Percentiles rank a stretch among this genome's conserved stretches.
These are phyloP conservation scores for Aspergillus hancockii DNA, from an alignment of 495 filamentous ascomycete species.

Conservation along the genomic window DNA sequence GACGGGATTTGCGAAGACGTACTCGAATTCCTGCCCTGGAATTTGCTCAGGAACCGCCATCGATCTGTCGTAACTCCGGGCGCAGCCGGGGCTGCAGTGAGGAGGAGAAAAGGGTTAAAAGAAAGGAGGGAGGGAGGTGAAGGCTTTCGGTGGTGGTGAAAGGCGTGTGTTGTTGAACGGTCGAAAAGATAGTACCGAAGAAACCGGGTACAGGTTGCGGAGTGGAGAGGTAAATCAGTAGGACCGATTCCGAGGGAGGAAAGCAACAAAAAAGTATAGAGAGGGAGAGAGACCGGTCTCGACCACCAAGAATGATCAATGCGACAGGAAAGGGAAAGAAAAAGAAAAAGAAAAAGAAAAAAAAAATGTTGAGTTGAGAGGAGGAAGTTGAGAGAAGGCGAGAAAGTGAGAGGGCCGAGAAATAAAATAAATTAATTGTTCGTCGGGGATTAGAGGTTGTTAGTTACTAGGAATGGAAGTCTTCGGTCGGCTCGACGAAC, in stretches of 20 bases:
- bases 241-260: conserved; percentile 15
- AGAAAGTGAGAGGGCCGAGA: conserved; percentile 2
- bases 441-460: background rate
- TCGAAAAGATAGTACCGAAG: conserved; percentile 16
- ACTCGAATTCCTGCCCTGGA: conserved; percentile 47
- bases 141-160: conserved; percentile 7
- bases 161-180: conserved; percentile 12
- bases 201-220: conserved; percentile 24
- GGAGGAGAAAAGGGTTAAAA: conserved; percentile 8
- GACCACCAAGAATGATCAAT: conserved; percentile 1
- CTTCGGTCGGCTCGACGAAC: background rate
- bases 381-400: conserved; percentile 4
- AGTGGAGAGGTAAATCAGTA: conserved; percentile 9
- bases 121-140: conserved; percentile 7
- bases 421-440: conserved; percentile 7
- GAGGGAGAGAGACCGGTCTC: conserved; percentile 10
- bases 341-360: conserved; percentile 8
- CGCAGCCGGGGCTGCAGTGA: conserved; percentile 32
- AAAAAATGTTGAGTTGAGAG: conserved; percentile 5
- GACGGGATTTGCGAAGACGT: conserved; percentile 23
- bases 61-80: conserved; percentile 41
- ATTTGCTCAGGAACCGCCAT: conserved; percentile 46
- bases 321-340: conserved; percentile 6
- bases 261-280: conserved; percentile 7
- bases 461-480: background rate